Conservation (phyloP, 192 early-diverging fungal genomes). For the Backusella psychrophila region DNA sequence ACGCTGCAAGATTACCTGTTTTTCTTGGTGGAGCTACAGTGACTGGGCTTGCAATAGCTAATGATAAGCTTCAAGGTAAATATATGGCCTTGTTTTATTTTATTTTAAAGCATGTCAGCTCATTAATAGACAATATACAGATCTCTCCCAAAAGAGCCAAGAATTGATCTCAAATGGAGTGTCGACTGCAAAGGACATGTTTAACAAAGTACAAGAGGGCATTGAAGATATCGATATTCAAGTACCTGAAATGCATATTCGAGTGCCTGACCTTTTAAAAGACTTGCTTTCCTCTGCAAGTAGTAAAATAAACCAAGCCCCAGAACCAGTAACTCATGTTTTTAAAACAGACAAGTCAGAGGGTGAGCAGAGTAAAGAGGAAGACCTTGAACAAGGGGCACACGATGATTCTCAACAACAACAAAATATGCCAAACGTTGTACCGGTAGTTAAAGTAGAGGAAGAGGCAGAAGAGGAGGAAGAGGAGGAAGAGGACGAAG, state of each 20-base stretch:
- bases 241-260: slow-evolving; percentile 40
- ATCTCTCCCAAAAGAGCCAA: neutral
- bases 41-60: slow-evolving; percentile 57
- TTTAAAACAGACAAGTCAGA: neutral
- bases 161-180: slow-evolving; percentile 15
- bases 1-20: slow-evolving; percentile 55
- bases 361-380: slow-evolving; percentile 12
- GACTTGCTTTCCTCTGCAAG: slow-evolving; percentile 18
- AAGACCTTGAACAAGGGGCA: slow-evolving; percentile 26
- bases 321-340: slow-evolving; percentile 3
- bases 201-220: slow-evolving; percentile 34
- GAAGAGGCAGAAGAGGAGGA: neutral
- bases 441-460: neutral
- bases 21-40: slow-evolving; percentile 55
- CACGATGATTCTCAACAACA: neutral
- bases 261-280: slow-evolving; percentile 35
- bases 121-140: neutral
- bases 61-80: slow-evolving; percentile 60
- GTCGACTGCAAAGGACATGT: slow-evolving; percentile 34
- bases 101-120: neutral
- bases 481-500: slow-evolving; percentile 32
- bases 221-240: slow-evolving; percentile 32
- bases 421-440: neutral
- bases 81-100: neutral
- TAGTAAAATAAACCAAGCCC: neutral